These are phyloP conservation scores for Ottelia alismoides DNA, from an alignment of 106 monocot genomes.

Conservation along the genomic window DNA sequence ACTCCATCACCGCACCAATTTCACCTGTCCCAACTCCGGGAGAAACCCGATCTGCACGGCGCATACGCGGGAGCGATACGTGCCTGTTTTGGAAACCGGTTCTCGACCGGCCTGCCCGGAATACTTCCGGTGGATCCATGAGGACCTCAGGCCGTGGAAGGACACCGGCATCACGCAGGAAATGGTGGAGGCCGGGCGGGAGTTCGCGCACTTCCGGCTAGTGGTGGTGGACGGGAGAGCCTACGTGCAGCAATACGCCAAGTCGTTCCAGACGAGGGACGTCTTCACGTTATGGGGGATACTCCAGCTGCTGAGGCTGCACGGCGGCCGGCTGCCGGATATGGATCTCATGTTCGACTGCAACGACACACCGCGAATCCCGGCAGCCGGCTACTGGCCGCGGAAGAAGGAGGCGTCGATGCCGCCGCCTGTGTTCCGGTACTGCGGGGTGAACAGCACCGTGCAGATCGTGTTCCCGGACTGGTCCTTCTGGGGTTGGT, in stretches of 20 bases:
- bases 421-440: conserved; percentile 28
- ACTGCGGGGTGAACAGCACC: conserved; percentile 24
- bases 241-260: conserved; percentile 15
- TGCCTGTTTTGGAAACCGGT: too few relatives aligned
- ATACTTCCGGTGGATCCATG: too few relatives aligned
- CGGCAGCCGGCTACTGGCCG: too few relatives aligned
- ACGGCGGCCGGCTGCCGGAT: conserved; percentile 24
- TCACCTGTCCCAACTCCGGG: too few relatives aligned
- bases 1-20: too few relatives aligned
- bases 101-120: too few relatives aligned
- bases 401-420: neutral
- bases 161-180: conserved; percentile 21
- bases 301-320: conserved; percentile 18
- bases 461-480: conserved; percentile 31
- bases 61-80: too few relatives aligned
- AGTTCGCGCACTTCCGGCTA: conserved; percentile 19
- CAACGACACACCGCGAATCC: too few relatives aligned
- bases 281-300: conserved; percentile 39
- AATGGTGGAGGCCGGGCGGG: neutral
- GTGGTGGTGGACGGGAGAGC: too few relatives aligned
- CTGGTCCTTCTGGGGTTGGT: too few relatives aligned
- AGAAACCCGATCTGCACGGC: too few relatives aligned
- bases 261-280: conserved; percentile 13
- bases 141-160: conserved; percentile 24
- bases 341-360: too few relatives aligned